Base-by-base conservation (phyloP, 169 alveolate genomes). In the Haemoproteus tartakovskyi region DNA sequence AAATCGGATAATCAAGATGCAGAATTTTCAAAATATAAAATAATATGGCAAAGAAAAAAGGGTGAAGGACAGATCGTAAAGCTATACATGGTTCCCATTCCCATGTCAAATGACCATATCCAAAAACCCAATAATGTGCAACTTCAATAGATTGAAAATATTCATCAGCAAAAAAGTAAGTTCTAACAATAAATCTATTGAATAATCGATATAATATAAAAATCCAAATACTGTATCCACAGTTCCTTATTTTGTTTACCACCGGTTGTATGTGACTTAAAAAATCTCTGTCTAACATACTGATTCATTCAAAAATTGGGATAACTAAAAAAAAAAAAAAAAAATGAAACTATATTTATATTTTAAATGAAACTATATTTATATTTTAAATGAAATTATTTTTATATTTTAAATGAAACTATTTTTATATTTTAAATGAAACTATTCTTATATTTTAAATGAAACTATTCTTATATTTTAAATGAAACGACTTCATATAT, bases 111-210 rank as follows among this genome's bases (percentile, higher is more conserved):
- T 86, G 88, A 0, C 94, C 94, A 50, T 78, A 88, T 2, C 89
- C 87, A 43, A 78, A 81, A 24, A 70, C 87, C 51, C 88, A 80
- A 46, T 38, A 61, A 59, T 90, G 91, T 2, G 94, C 79, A 11
- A 88, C 88, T 62, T 90, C 94, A 14, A 82, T 27, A 12, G 92
- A 83, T 74, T 90, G 94, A 90, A 91, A 86, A 60, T 88, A 86
- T 40, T 90, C 94, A 78, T 90, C 94, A 14, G 92, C 90, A 51
- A 86, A 85, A 61, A 83, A 89, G 1, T 87, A 61, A 27, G 91
- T 70, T 22, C 36, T 40, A 36, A 89, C 85, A 18, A 80, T 29
- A 18, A 79, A 33, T 12, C 86, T 60, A 51, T 89, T 79, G 16
- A 89, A 36, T 24, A 89, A 11, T 30, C 92, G 51, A 50, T 52